These are phyloP conservation scores for Claviceps monticola DNA, from an alignment of 2,329 filamentous ascomycete species.

Conservation along the genomic window DNA sequence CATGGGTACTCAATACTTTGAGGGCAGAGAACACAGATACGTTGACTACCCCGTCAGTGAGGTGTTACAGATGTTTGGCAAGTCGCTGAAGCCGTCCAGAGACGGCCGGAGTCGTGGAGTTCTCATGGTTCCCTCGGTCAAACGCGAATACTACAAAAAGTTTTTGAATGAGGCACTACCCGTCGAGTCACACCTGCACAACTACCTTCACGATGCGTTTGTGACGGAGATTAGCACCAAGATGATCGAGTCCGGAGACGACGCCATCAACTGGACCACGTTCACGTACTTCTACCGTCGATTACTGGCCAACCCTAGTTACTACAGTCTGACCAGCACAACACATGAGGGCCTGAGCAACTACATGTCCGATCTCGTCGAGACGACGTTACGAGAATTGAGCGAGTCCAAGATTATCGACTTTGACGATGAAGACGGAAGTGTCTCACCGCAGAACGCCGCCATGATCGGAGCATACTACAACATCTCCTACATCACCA, in stretches of 20 bases:
- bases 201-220: slow-evolving; percentile 88
- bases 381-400: slow-evolving; percentile 81
- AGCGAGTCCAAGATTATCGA: slow-evolving; percentile 91
- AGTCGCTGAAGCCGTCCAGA: slow-evolving; percentile 63
- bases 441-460: slow-evolving; percentile 77
- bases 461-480: slow-evolving; percentile 99
- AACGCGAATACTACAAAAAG: slow-evolving; percentile 97
- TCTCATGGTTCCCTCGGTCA: slow-evolving; percentile 90
- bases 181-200: slow-evolving; percentile 85
- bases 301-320: slow-evolving; percentile 88
- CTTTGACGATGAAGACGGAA: slow-evolving; percentile 85
- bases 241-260: slow-evolving; percentile 88
- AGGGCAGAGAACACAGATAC: slow-evolving; percentile 92
- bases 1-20: slow-evolving; percentile 97
- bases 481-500: slow-evolving; percentile 97
- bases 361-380: slow-evolving; percentile 87
- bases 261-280: slow-evolving; percentile 96
- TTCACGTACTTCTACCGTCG: slow-evolving; percentile 98
- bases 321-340: slow-evolving; percentile 79
- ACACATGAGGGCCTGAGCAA: slow-evolving; percentile 88
- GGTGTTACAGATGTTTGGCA: slow-evolving; percentile 95
- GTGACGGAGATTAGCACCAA: slow-evolving; percentile 94
- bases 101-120: slow-evolving; percentile 79
- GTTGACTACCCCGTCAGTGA: slow-evolving; percentile 92
- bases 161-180: slow-evolving; percentile 93